Percentiles rank a stretch among this genome's conserved stretches.
Conservation (phyloP, 2,329 filamentous ascomycete species). For the Fusarium floridanum region DNA sequence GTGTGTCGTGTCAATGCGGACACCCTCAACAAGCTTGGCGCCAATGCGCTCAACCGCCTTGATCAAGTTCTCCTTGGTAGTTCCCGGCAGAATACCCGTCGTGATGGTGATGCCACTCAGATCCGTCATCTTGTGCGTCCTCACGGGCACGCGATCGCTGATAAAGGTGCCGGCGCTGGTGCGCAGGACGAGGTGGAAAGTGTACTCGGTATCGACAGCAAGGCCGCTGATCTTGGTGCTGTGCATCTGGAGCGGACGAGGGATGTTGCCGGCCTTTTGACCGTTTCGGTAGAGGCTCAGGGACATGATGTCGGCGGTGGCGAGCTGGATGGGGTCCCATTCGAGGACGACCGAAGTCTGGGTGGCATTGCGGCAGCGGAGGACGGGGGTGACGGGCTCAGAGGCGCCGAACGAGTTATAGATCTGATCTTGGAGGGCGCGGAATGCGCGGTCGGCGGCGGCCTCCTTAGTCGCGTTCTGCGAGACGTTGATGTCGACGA, state of each 20-base stretch:
- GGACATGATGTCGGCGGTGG: conserved; percentile 90
- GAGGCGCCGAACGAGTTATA: conserved; percentile 85
- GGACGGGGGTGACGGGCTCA: conserved; percentile 80
- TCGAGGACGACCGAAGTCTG: conserved; percentile 98
- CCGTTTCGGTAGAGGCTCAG: conserved; percentile 95
- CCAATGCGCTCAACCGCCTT: conserved; percentile 88
- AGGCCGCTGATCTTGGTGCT: conserved; percentile 97
- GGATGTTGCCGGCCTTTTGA: conserved; percentile 96
- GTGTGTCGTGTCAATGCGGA: conserved; percentile 97
- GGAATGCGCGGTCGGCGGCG: conserved; percentile 80
- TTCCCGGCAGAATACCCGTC: conserved; percentile 83
- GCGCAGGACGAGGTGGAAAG: conserved; percentile 90
- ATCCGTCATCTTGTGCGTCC: conserved; percentile 99
- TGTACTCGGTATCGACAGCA: conserved; percentile 96
- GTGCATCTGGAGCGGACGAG: conserved; percentile 85
- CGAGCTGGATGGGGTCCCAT: conserved; percentile 95
- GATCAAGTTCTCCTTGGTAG: conserved; percentile 78
- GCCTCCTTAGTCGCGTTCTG: conserved; percentile 87
- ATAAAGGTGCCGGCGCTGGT: conserved; percentile 90
- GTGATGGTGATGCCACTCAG: conserved; percentile 95
- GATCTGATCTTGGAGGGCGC: conserved; percentile 89
- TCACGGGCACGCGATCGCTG: conserved; percentile 85
- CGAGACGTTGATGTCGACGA: conserved; percentile 96
- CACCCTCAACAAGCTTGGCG: conserved; percentile 88
- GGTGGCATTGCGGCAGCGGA: conserved; percentile 95